Percentiles rank a stretch among this genome's conserved stretches.
Conservation (phyloP, 2,329 filamentous ascomycete species). For the Stemphylium beticola region DNA sequence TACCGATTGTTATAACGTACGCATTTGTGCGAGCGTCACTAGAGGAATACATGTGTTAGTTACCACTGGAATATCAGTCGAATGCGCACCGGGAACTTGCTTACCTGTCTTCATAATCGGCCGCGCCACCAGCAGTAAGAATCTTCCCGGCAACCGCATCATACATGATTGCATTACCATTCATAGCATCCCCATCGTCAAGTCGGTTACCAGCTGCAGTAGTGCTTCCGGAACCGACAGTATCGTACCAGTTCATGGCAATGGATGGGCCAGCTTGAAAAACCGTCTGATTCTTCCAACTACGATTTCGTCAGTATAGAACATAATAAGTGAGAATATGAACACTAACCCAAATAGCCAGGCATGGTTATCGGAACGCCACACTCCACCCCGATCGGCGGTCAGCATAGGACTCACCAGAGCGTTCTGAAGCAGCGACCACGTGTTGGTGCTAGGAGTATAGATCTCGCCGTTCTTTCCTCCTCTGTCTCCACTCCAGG, state of each 20-base stretch:
- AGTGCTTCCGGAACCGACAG: slow-evolving; percentile 51
- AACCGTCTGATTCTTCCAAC: slow-evolving; percentile 55
- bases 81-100: background rate
- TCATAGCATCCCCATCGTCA: slow-evolving; percentile 60
- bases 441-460: slow-evolving; percentile 53
- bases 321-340: background rate
- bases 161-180: slow-evolving; percentile 63
- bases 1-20: slow-evolving; percentile 58
- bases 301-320: background rate
- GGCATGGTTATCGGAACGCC: slow-evolving; percentile 60
- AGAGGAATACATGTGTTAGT: background rate
- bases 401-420: slow-evolving; percentile 60
- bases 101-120: slow-evolving; percentile 47
- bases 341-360: slow-evolving; percentile 55
- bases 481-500: slow-evolving; percentile 58
- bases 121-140: slow-evolving; percentile 58
- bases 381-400: slow-evolving; percentile 52
- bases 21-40: slow-evolving; percentile 53
- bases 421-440: slow-evolving; percentile 55
- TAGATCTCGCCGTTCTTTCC: slow-evolving; percentile 62
- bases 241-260: slow-evolving; percentile 64
- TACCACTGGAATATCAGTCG: no score
- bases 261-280: slow-evolving; percentile 64
- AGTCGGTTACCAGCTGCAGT: slow-evolving; percentile 53
- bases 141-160: slow-evolving; percentile 62